These are phyloP conservation scores for Erigeron canadensis DNA, from an alignment of 129 eudicot genomes.

Conservation along the genomic window DNA sequence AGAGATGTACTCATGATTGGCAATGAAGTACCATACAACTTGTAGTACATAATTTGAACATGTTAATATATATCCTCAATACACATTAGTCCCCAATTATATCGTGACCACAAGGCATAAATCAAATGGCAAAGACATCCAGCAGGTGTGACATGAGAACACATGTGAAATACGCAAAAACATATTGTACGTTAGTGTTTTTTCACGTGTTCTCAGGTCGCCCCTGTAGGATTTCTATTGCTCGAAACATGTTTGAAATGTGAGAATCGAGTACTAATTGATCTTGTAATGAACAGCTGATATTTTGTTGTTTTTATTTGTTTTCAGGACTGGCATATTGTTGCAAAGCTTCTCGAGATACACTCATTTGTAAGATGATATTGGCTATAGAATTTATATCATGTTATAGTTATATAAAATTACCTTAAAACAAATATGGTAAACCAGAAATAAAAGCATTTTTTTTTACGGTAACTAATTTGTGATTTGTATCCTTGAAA, in stretches of 20 bases:
- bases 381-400: neutral
- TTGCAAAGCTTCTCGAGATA: neutral
- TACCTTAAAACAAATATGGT: too few relatives aligned
- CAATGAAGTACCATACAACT: constrained; percentile 19
- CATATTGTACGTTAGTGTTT: neutral
- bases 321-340: neutral
- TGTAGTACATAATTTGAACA: constrained; percentile 21
- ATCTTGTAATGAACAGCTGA: neutral
- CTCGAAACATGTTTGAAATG: neutral
- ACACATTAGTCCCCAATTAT: neutral
- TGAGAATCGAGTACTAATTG: neutral
- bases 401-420: neutral
- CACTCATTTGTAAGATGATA: neutral
- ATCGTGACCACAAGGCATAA: neutral
- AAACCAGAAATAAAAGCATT: too few relatives aligned
- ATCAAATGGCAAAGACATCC: constrained; percentile 17
- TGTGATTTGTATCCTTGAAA: too few relatives aligned
- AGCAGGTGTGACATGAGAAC: constrained; percentile 35
- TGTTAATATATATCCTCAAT: constrained; percentile 1
- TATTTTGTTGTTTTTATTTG: neutral
- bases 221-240: constrained; percentile 28
- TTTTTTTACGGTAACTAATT: too few relatives aligned
- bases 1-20: constrained; percentile 8
- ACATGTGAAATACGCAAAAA: neutral
- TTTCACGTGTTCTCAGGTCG: constrained; percentile 37